These are phyloP conservation scores for Leucocoprinus birnbaumii DNA, from an alignment of 768 basidiomycete species.

Conservation along the genomic window DNA sequence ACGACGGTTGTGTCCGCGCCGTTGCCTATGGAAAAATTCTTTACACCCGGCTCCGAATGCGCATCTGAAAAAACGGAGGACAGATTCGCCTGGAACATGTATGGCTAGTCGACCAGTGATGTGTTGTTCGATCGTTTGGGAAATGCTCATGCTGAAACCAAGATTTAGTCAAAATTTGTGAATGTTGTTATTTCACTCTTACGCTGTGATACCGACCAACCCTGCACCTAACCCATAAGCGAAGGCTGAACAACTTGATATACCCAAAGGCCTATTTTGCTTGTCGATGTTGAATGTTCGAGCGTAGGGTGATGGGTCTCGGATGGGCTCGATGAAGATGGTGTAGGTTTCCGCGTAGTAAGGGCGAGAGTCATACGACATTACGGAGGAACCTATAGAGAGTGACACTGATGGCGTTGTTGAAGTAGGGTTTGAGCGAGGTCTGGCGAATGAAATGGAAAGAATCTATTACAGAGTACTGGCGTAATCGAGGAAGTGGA, in stretches of 20 bases:
- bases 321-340: slow-evolving; percentile 6
- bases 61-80: background rate
- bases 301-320: background rate
- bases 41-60: background rate
- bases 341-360: slow-evolving; percentile 7
- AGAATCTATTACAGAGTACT: no score
- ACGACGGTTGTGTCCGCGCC: background rate
- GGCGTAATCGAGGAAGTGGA: no score
- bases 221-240: background rate
- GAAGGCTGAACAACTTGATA: background rate
- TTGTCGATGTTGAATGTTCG: slow-evolving; percentile 1
- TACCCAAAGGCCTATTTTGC: background rate
- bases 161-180: background rate
- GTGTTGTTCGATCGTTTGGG: slow-evolving; percentile 4
- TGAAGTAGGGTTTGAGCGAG: no score
- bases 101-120: background rate
- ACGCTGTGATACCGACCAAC: slow-evolving; percentile 2
- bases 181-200: background rate
- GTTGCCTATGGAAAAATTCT: background rate
- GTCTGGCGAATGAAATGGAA: no score
- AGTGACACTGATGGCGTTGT: no score
- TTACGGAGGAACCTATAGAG: no score
- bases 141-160: slow-evolving; percentile 1
- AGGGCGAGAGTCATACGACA: background rate
- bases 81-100: background rate